Evolutionary conservation across 768 basidiomycete species (phyloP), one percentile per base, ranked within the genome.

Genomic region (Psilocybe tampanensis): DNA sequence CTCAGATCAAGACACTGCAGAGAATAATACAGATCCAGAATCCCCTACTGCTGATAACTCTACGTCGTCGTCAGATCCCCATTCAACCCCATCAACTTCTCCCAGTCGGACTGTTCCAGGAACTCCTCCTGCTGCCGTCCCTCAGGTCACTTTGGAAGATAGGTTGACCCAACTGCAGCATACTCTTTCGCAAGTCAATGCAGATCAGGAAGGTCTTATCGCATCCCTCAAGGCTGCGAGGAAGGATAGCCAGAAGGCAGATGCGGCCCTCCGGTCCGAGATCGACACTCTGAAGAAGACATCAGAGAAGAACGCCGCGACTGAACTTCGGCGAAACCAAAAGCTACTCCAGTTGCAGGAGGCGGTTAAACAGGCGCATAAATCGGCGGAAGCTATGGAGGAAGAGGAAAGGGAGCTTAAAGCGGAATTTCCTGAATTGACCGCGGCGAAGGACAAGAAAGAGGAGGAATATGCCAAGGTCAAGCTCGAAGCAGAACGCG

Each of bases 311-410:
- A 83, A 89, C 54, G 74, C 82, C 0, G 79, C 84, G 1, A 80
- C 83, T 2, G 95, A 98, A 68, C 78, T 84, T 21, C 83, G 94
- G n/a, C 86, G 88, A 9, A 85, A 86, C 43, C 94, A 96, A 69
- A 95, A 94, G 63, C 85, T 89, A 9, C 80, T 94, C 11, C 92
- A 95, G 1, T 74, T 96, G 36, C 94, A 95, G 68, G 94, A 96
- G 66, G 90, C 93, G 2, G 86, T 89, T 12, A 94, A 91, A 66
- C 86, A 92, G 52, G 86, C 90, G 9, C 85, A 83, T 60, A 80
- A 83, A 62, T 83, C 53, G 70, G 86, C 68, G 62, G 71, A 62
- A 68, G 78, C 81, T 52, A 77, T 76, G 22, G 77, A 80, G 47
- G 74, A 78, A 54, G 70, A 66, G 47, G 77, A 83, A 44, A 66